These are phyloP conservation scores for Cyclotella distinguenda DNA, from an alignment of 108 stramenopile species.

Conservation along the genomic window DNA sequence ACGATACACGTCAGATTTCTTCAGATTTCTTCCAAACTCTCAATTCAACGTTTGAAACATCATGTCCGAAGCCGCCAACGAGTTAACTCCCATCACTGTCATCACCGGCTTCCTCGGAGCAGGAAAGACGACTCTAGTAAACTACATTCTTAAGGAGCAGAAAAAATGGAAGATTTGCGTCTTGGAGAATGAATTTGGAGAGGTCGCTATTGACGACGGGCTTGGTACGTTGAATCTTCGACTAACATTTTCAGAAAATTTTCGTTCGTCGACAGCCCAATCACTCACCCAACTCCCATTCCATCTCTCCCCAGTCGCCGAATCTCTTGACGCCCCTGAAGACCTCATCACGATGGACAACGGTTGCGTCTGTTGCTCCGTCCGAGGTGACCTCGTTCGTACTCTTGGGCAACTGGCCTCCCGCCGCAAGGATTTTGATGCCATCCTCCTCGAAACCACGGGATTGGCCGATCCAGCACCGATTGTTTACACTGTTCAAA, in stretches of 20 bases:
- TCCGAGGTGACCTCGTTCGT: constrained; percentile 96
- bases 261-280: too few relatives aligned
- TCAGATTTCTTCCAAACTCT: background rate
- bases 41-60: constrained; percentile 6
- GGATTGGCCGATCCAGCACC: constrained; percentile 96
- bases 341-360: constrained; percentile 99
- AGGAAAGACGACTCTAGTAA: constrained; percentile 98
- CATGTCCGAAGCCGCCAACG: constrained; percentile 47
- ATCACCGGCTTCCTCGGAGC: constrained; percentile 93
- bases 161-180: constrained; percentile 94
- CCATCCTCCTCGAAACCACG: constrained; percentile 94
- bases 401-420: constrained; percentile 87
- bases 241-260: too few relatives aligned
- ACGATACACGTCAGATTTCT: too few relatives aligned
- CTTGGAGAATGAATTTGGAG: constrained; percentile 99
- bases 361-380: constrained; percentile 99
- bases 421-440: constrained; percentile 91
- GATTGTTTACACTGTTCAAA: constrained; percentile 94
- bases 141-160: constrained; percentile 98
- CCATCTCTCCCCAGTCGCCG: constrained; percentile 72
- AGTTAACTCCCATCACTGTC: constrained; percentile 88
- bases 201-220: constrained; percentile 93
- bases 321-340: constrained; percentile 89
- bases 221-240: constrained; percentile 63
- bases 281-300: too few relatives aligned